phyloP scores from a whole-genome alignment of 2,329 filamentous ascomycete species.

The Dryadomyces quercivorus region DNA sequence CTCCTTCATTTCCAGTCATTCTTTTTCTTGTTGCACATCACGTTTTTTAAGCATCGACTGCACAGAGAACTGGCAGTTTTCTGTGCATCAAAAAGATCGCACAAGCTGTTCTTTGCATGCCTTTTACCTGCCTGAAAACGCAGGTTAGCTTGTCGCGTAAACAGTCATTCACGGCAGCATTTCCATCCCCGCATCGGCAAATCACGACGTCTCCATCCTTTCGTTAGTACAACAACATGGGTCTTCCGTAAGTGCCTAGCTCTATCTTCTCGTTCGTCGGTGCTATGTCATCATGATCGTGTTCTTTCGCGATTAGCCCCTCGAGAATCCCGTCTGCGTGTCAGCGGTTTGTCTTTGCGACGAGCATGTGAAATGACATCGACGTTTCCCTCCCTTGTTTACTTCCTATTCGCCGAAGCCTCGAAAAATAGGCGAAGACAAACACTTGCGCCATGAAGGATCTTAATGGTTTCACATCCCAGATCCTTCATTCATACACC shows the following conservation, averaged over 20 bases:
- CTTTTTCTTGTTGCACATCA: neutral
- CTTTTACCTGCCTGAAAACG: neutral
- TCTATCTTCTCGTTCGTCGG: neutral
- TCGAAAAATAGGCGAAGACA: neutral
- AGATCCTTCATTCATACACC: neutral
- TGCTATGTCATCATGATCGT: neutral
- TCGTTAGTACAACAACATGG: constrained; percentile 4
- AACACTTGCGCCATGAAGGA: neutral
- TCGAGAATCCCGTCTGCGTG: neutral
- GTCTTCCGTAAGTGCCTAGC: constrained; percentile 10
- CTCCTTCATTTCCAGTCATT: neutral
- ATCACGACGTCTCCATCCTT: neutral
- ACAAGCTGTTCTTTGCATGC: neutral
- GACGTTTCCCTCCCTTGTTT: neutral
- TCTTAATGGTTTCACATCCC: neutral
- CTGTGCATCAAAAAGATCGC: too few relatives aligned
- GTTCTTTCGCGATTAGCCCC: neutral
- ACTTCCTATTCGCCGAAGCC: neutral
- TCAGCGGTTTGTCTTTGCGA: neutral
- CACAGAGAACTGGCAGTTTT: too few relatives aligned
- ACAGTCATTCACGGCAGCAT: neutral
- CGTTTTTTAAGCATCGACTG: neutral
- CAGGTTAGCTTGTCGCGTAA: neutral
- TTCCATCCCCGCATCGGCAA: neutral
- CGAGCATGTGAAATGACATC: neutral